phyloP scores from a whole-genome alignment of 192 early-diverging fungal genomes.

The Coemansia sp. region DNA sequence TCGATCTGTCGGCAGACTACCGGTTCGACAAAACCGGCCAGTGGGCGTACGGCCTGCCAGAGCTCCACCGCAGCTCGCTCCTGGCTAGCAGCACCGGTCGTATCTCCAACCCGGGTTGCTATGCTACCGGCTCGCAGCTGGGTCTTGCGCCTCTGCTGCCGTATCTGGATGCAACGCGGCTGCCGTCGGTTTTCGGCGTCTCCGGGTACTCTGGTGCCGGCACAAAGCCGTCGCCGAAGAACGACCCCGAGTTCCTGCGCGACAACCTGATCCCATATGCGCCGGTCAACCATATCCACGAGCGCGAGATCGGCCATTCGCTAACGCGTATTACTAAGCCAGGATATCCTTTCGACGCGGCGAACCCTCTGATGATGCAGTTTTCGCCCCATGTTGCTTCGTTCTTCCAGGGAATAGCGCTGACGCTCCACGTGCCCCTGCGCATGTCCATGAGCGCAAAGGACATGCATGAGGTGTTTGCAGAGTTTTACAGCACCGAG shows the following conservation, averaged over 20 bases:
- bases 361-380: slow-evolving; percentile 57
- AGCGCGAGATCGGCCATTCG: slow-evolving; percentile 84
- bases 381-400: slow-evolving; percentile 90
- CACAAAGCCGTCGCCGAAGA: slow-evolving; percentile 94
- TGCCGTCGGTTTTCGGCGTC: slow-evolving; percentile 88
- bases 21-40: slow-evolving; percentile 69
- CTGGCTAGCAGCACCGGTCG: slow-evolving; percentile 52
- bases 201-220: slow-evolving; percentile 99
- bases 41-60: slow-evolving; percentile 89
- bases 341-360: slow-evolving; percentile 5
- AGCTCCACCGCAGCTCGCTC: slow-evolving; percentile 72
- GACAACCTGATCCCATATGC: slow-evolving; percentile 94
- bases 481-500: slow-evolving; percentile 72
- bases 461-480: slow-evolving; percentile 70
- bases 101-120: slow-evolving; percentile 97
- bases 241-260: slow-evolving; percentile 79
- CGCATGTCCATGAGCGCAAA: slow-evolving; percentile 64
- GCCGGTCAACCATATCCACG: slow-evolving; percentile 94
- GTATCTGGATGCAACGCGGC: slow-evolving; percentile 51
- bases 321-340: slow-evolving; percentile 35
- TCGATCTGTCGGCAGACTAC: slow-evolving; percentile 93
- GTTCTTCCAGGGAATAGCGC: slow-evolving; percentile 90
- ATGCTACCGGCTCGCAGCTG: slow-evolving; percentile 96
- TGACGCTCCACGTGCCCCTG: slow-evolving; percentile 89
- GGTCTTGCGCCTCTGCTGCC: slow-evolving; percentile 80